phyloP scores from a whole-genome alignment of 2,329 filamentous ascomycete genomes.

The Scedosporium aurantiacum region DNA sequence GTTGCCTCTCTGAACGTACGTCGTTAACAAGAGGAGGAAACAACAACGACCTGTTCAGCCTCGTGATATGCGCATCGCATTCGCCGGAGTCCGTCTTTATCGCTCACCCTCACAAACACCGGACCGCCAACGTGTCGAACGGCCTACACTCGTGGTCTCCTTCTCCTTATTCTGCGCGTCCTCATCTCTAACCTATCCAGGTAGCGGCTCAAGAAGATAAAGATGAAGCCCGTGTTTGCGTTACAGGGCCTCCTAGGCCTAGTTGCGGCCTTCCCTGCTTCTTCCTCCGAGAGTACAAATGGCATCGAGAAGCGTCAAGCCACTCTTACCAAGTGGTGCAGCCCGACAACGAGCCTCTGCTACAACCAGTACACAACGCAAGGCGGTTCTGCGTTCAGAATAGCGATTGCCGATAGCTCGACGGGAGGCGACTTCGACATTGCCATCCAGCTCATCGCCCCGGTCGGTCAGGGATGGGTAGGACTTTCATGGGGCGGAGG shows the following conservation, averaged over 20 bases:
- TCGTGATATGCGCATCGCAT: neutral
- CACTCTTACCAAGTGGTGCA: neutral
- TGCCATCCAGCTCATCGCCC: constrained; percentile 13
- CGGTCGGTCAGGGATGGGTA: constrained; percentile 11
- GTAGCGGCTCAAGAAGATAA: neutral
- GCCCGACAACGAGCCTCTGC: constrained; percentile 5
- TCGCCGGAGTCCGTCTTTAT: neutral
- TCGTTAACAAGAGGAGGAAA: neutral
- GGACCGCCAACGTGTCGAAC: neutral
- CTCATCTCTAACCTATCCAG: too few species aligned
- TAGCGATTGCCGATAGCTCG: constrained; percentile 10
- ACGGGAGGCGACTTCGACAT: constrained; percentile 10
- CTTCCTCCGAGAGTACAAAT: neutral
- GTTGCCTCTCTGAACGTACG: neutral
- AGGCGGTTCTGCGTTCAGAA: constrained; percentile 8
- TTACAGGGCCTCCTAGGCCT: neutral
- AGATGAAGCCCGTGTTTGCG: neutral
- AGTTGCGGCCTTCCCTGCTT: neutral
- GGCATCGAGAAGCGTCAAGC: neutral
- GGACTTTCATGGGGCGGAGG: constrained; percentile 13
- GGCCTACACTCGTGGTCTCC: neutral
- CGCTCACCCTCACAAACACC: neutral
- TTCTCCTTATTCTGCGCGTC: neutral
- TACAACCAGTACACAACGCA: constrained; percentile 4
- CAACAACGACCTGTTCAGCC: neutral